Evolutionary conservation across 78 protist genomes (phyloP), one percentile per base, ranked within the genome.

Genomic region (Dictyostelium capitatum): DNA sequence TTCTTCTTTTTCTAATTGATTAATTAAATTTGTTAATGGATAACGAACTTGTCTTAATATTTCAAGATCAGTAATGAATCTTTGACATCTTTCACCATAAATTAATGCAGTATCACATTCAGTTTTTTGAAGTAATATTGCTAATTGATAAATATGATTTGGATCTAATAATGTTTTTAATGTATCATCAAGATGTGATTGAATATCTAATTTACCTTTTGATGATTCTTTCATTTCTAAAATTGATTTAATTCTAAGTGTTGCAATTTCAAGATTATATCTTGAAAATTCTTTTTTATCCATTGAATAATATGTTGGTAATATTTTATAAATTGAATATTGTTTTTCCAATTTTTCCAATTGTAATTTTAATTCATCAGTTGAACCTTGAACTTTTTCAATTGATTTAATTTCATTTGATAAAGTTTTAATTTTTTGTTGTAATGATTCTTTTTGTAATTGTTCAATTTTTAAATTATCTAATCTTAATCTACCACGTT

Each of bases 21-120:
- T 75, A 3, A 79, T 15, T 50, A 9, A 9, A 0, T 6, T 6
- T n/a, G 80, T 83, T 1, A 90, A 15, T 78, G 95, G 95, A 4
- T 75, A 41, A 67, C 89, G 57, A 47, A 50, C 56, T 5, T 81
- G 89, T 28, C 95, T 43, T 0, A 67, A 62, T 43, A 65, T 75
- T 30, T 90, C 95, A 17, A 90, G n/a, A 11, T 90, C 83, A 0
- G 78, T 17, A 23, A 90, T 90, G n/a, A 47, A 48, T 32, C 56
- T 37, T 79, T 90, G 95, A 54, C 95, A 90, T n/a, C 95, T 14
- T 28, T 90, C 89, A 79, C 95, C 95, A 62, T 75, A 90, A 1
- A 46, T 41, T 4, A 90, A 11, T 8, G 90, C 70, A 0, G 83
- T 70, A 32, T 90, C 90, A 23, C 37, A 67, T 37, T 90, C 95